Evolutionary conservation across 306 rosid species (phyloP), one percentile per base, ranked within the genome.

Genomic region (Cucumis sativus): DNA sequence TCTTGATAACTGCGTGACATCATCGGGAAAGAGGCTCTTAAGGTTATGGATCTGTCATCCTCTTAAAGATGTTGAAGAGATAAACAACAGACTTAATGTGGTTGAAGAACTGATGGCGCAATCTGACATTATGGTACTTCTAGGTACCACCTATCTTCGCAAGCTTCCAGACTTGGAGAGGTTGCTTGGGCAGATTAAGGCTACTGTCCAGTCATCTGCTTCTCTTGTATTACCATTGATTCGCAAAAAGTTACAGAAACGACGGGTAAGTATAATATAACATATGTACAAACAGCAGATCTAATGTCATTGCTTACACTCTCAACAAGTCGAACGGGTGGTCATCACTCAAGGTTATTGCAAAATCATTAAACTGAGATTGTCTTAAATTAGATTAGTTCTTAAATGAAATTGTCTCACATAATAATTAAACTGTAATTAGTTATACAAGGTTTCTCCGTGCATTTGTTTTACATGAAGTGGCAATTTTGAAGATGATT

Each of bases 41-140:
- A 88, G 97, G 89, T 86, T 83, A 83, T 94, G 97, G 97, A 88
- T 92, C 82, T 94, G 98, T 84, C 97, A 89, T 86, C 98, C 97
- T 0, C 85, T 88, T 77, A 87, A 89, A 83, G 96, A 89, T 81
- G 81, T 79, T 60, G 93, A 86, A 72, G 89, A 75, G 74, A 92
- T 94, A 67, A 90, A 90, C 74, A 89, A 78, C 81, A 88, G 98
- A 86, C 97, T 94, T 81, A 79, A 92, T 78, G 91, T 87, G 63
- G 91, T 94, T 47, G 96, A 94, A 82, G 77, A 77, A 73, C 81
- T 94, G 71, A 73, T 94, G 84, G 83, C 80, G 49, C 56, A 54
- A 78, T 83, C 93, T 14, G 96, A 90, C 79, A 77, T 84, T 76
- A 81, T 89, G 82, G 77, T 86, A 28, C 83, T 83, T 77, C 82